Conservation (phyloP, 352 stramenopile genomes). For the Pilasporangium apinafurcum region DNA sequence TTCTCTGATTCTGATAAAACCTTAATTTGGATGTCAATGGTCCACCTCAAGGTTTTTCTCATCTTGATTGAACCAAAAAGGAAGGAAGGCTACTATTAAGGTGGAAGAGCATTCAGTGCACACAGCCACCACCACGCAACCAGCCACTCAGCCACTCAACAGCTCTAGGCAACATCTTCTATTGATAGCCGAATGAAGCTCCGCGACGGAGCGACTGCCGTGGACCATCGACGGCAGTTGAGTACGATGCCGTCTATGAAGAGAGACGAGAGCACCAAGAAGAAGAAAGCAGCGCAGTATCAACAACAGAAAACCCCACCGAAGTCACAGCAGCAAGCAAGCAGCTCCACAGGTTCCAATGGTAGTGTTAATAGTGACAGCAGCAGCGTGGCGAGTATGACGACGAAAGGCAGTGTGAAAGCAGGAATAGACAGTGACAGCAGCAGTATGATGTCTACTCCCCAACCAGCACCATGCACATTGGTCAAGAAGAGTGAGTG, state of each 20-base stretch:
- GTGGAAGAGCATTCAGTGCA: no score
- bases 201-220: conserved; percentile 28
- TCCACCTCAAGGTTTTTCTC: no score
- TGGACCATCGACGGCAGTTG: conserved; percentile 30
- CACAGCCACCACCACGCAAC: no score
- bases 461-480: no score
- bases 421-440: background rate
- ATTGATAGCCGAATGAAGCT: conserved; percentile 20
- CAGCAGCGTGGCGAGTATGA: background rate
- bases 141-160: no score
- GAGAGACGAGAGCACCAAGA: conserved; percentile 26
- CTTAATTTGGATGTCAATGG: no score
- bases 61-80: no score
- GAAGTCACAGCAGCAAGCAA: conserved; percentile 6
- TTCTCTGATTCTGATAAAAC: no score
- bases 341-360: conserved; percentile 2
- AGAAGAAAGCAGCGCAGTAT: conserved; percentile 7
- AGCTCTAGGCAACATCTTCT: background rate
- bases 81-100: no score
- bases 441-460: no score
- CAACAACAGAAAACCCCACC: background rate
- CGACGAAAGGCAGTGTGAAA: background rate
- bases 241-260: conserved; percentile 10
- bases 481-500: conserved; percentile 7
- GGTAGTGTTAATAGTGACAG: conserved; percentile 1